Evolutionary conservation across 2,329 filamentous ascomycete genomes (phyloP).

Genomic region (Hypoxylon sp.): DNA sequence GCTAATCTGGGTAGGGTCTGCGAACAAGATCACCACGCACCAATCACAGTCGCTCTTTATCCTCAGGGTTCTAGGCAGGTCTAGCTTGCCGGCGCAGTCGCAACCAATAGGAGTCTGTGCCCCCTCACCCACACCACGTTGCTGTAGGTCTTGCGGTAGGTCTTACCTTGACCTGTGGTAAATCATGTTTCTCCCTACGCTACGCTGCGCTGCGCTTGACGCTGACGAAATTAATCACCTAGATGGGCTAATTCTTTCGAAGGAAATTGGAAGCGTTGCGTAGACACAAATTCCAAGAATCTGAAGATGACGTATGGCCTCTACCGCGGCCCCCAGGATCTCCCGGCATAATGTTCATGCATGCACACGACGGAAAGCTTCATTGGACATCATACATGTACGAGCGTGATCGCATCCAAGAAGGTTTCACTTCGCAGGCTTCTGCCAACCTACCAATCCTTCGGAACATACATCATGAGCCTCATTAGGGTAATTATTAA

Average conservation of each 20-base stretch:
- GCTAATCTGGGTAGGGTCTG: constrained; percentile 26
- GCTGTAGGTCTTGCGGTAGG: constrained; percentile 23
- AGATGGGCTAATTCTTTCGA: constrained; percentile 6
- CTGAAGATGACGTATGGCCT: constrained; percentile 16
- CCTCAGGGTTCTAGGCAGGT: constrained; percentile 15
- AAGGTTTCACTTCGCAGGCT: constrained; percentile 22
- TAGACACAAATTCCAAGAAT: constrained; percentile 5
- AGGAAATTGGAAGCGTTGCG: constrained; percentile 10
- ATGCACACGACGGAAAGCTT: constrained; percentile 12
- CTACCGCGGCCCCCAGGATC: not conserved
- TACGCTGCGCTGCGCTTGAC: constrained; percentile 1
- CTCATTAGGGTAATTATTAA: constrained; percentile 23
- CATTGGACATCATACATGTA: not conserved
- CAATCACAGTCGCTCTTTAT: constrained; percentile 31
- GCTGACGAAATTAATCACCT: constrained; percentile 23
- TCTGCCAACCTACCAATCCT: constrained; percentile 15
- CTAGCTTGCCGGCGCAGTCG: constrained; percentile 15
- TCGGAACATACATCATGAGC: constrained; percentile 12
- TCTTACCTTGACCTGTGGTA: constrained; percentile 4
- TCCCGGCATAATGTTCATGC: constrained; percentile 20
- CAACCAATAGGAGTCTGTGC: constrained; percentile 12
- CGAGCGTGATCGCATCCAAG: not conserved
- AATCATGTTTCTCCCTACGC: constrained; percentile 1
- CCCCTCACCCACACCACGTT: constrained; percentile 2
- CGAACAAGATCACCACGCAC: constrained; percentile 27